Conservation (phyloP, 176 grass and related monocot genomes). For the Triticum urartu region DNA sequence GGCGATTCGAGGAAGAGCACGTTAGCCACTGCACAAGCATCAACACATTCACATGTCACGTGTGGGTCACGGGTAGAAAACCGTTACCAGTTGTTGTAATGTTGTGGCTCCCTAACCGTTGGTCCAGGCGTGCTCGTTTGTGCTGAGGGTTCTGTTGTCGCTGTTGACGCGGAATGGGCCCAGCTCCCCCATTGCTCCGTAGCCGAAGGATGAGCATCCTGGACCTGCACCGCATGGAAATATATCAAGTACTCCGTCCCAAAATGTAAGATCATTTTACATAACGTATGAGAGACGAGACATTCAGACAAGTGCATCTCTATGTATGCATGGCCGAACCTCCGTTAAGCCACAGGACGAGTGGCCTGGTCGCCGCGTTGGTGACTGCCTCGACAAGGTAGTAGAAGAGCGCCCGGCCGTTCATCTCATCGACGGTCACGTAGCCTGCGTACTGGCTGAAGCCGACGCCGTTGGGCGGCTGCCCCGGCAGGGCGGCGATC, state of each 20-base stretch:
- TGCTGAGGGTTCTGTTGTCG: conserved; percentile 33
- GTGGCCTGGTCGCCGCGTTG: conserved; percentile 1
- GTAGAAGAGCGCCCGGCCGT: conserved; percentile 47
- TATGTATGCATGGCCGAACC: conserved; percentile 4
- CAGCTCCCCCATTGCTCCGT: conserved; percentile 41
- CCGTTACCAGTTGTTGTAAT: neutral
- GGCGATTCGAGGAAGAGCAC: conserved; percentile 51
- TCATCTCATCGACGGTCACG: conserved; percentile 39
- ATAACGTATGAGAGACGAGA: too few species aligned
- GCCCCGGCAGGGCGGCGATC: conserved; percentile 31
- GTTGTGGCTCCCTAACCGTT: neutral
- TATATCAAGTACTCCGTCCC: neutral
- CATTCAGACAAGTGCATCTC: neutral
- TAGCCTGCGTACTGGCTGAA: conserved; percentile 48
- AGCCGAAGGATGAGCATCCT: conserved; percentile 48
- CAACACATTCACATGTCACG: neutral
- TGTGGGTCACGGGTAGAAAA: neutral
- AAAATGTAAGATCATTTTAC: too few species aligned
- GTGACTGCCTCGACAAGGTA: conserved; percentile 39
- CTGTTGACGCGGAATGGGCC: conserved; percentile 41
- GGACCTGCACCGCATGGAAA: conserved; percentile 24
- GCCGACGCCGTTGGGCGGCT: conserved; percentile 17
- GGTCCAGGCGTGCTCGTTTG: conserved; percentile 46
- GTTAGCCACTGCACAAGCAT: conserved; percentile 29
- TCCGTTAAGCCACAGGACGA: conserved; percentile 62